These are phyloP conservation scores for Ophiobolus disseminans DNA, from an alignment of 2,329 filamentous ascomycete genomes.

Conservation along the genomic window DNA sequence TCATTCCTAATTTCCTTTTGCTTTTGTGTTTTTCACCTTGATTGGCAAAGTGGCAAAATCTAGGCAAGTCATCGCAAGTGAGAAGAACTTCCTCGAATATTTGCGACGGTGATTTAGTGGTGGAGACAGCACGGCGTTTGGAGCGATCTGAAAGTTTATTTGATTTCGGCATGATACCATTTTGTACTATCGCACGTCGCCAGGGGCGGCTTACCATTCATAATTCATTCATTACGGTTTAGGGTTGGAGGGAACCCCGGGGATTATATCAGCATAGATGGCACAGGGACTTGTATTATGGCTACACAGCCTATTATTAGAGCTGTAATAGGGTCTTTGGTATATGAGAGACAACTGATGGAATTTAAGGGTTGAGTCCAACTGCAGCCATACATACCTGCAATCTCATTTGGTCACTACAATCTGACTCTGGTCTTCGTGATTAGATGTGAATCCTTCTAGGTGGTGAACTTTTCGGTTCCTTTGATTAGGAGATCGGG, in stretches of 20 bases:
- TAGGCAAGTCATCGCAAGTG: conserved; percentile 2
- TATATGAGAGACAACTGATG: too few species aligned
- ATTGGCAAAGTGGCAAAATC: conserved; percentile 28
- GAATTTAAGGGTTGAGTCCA: too few species aligned
- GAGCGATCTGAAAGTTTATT: conserved; percentile 14
- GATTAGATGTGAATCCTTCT: too few species aligned
- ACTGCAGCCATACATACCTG: too few species aligned
- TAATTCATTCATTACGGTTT: conserved; percentile 22
- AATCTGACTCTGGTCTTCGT: too few species aligned
- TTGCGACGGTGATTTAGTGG: conserved; percentile 1
- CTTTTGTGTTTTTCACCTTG: conserved; percentile 20
- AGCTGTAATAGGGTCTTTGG: not conserved
- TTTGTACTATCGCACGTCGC: conserved; percentile 33
- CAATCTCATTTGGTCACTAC: too few species aligned
- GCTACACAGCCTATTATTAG: not conserved
- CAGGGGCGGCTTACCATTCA: conserved; percentile 22
- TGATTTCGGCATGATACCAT: conserved; percentile 33
- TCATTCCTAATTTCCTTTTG: conserved; percentile 38
- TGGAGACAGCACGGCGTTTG: conserved; percentile 37
- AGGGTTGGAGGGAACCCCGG: not conserved
- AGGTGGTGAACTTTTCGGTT: too few species aligned
- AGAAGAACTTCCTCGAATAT: not conserved
- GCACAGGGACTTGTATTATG: conserved; percentile 3
- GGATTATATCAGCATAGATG: conserved; percentile 7
- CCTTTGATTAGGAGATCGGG: too few species aligned